phyloP scores from a whole-genome alignment of 176 grass and related monocot species.

The Zea luxurians region DNA sequence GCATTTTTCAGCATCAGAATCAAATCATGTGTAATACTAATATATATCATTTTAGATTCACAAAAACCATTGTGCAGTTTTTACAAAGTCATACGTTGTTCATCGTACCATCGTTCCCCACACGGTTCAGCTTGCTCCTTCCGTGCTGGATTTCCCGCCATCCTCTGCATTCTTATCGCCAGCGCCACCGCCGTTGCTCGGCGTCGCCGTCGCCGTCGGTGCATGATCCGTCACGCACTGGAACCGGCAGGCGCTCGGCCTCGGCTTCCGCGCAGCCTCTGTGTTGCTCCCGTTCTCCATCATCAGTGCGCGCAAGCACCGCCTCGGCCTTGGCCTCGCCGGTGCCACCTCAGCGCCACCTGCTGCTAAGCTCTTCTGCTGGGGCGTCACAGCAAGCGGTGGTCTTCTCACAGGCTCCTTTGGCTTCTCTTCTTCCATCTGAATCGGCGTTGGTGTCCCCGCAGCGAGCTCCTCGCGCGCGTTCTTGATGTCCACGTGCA shows the following conservation, averaged over 20 bases:
- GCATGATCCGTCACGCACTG: conserved; percentile 52
- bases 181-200: not conserved
- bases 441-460: not conserved
- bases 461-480: conserved; percentile 21
- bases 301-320: conserved; percentile 76
- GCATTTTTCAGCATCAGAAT: too few species aligned
- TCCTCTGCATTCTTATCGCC: not conserved
- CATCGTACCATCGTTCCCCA: too few species aligned
- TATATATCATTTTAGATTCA: too few species aligned
- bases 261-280: conserved; percentile 45
- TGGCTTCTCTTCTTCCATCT: not conserved
- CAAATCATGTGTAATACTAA: too few species aligned
- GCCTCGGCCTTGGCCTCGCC: conserved; percentile 48
- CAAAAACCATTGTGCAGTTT: too few species aligned
- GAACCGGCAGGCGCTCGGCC: conserved; percentile 57
- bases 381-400: not conserved
- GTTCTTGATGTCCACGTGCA: conserved; percentile 61
- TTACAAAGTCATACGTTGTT: too few species aligned
- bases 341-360: not conserved
- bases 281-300: conserved; percentile 74
- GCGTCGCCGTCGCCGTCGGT: not conserved
- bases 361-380: not conserved
- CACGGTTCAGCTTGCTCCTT: not conserved
- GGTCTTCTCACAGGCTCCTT: conserved; percentile 13
- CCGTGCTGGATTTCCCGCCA: conserved; percentile 31